Percentiles rank a stretch among this genome's conserved stretches.
Evolutionary conservation across 1,139 yeast species (phyloP).

Genomic region (Pichia sp.): DNA sequence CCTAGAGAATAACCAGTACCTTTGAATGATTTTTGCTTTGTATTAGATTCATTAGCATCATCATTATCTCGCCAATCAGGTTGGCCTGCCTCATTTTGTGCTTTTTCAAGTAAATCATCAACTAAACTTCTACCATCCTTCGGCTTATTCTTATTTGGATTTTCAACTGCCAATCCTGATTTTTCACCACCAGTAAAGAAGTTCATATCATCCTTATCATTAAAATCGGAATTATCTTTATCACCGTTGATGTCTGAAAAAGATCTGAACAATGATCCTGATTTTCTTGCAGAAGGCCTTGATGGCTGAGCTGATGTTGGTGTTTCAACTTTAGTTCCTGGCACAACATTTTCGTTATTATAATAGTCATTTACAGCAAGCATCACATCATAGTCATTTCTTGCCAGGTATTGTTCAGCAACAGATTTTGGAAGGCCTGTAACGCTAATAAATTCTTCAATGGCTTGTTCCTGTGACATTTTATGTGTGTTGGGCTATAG

Average conservation of each 20-base stretch:
- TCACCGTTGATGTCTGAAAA: constrained; percentile 33
- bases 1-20: constrained; percentile 87
- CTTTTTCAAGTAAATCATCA: constrained; percentile 54
- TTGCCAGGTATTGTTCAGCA: constrained; percentile 38
- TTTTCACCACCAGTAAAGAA: constrained; percentile 95
- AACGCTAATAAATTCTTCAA: constrained; percentile 41
- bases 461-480: constrained; percentile 5
- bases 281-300: constrained; percentile 14
- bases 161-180: constrained; percentile 88
- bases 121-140: constrained; percentile 34
- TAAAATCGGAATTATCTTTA: constrained; percentile 25
- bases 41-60: constrained; percentile 33
- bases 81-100: constrained; percentile 39
- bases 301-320: constrained; percentile 1
- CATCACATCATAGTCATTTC: constrained; percentile 33
- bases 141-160: constrained; percentile 64
- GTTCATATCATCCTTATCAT: constrained; percentile 60
- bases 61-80: constrained; percentile 32
- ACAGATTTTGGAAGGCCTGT: constrained; percentile 40
- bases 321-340: constrained; percentile 11
- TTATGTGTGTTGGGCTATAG: neutral
- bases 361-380: constrained; percentile 17
- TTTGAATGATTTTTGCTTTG: constrained; percentile 35
- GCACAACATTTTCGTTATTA: constrained; percentile 7
- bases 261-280: constrained; percentile 25